A percentile compares a stretch with the other conserved stretches of the same genome.
Evolutionary conservation across 78 protist species (phyloP).

Genomic region (Paulinella micropora): DNA sequence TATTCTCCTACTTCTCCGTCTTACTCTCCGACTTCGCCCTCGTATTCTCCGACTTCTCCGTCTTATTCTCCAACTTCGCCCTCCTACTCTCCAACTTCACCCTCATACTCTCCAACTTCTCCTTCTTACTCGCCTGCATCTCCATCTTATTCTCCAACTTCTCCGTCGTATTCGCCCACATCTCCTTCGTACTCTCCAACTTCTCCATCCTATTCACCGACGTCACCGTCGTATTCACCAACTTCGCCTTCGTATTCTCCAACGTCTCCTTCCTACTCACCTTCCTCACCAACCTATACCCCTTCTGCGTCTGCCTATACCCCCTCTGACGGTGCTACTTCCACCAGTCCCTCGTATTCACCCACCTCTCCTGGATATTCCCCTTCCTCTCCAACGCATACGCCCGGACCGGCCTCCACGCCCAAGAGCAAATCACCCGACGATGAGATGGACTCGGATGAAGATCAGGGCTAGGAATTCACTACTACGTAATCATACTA

Average conservation of each 20-base stretch:
- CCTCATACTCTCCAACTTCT: slow-evolving; percentile 48
- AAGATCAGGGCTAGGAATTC: background rate
- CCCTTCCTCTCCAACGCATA: slow-evolving; percentile 25
- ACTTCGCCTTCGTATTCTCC: slow-evolving; percentile 23
- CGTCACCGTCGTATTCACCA: slow-evolving; percentile 31
- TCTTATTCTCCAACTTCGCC: slow-evolving; percentile 59
- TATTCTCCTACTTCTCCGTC: slow-evolving; percentile 65
- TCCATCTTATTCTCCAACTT: background rate
- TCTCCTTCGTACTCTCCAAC: background rate
- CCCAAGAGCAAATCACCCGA: background rate
- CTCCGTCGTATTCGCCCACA: background rate
- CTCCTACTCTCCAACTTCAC: slow-evolving; percentile 38
- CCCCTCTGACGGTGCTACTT: no score
- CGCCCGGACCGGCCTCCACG: slow-evolving; percentile 31
- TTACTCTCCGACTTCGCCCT: slow-evolving; percentile 39
- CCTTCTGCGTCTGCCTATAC: slow-evolving; percentile 10
- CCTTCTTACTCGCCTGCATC: background rate
- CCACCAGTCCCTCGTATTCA: slow-evolving; percentile 8
- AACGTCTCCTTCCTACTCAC: slow-evolving; percentile 34
- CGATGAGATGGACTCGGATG: background rate
- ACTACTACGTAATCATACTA: background rate
- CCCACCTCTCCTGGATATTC: slow-evolving; percentile 18
- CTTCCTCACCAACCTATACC: slow-evolving; percentile 26
- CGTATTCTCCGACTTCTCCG: slow-evolving; percentile 43
- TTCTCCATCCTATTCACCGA: slow-evolving; percentile 16